Evolutionary conservation across 2,329 filamentous ascomycete genomes (phyloP), one percentile per base, ranked within the genome.

Genomic region (Xylaria sp.): DNA sequence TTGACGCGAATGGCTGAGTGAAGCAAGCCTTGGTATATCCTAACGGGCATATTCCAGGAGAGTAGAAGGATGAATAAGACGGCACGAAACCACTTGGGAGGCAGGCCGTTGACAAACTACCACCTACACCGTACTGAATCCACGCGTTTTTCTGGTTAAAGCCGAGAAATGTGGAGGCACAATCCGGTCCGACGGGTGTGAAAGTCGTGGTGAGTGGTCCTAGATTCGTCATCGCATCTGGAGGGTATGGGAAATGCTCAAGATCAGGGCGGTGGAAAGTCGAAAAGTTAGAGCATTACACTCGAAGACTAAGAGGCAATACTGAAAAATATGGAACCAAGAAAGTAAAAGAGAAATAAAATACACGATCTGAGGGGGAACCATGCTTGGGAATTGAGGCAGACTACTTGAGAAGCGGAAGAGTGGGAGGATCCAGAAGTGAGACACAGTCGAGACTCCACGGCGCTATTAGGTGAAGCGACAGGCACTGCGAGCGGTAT

Each of bases 191-290:
- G 4, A 27, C n/a, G 14, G 55, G 55, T 6, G 34, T 57, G 8
- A 57, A 57, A 45, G 21, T 57, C 4, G 55, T 57, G 9, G 36
- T 57, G 55, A 57, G 55, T 19, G 48, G 48, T 6, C 48, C 48
- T 24, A 51, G 48, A 11, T 51, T 51, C 48, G 48, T 51, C 48
- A 51, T 51, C 24, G 48, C 8, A 21, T 48, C 24, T 12, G 45
- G 21, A 21, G 45, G 7, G 7, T 36, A 36, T 36, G 6, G 7
- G 11, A 8, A 36, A 36, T 36, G 34, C 34, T 36, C 7, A 11
- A 11, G 2, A 36, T 36, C 34, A 36, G 34, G 11, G 7, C 7
- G 6, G 7, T 11, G 11, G 8, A 7, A 36, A 36, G 34, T 36
- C 11, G 34, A 36, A 36, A 36, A 36, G 34, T 6, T 8, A 36